phyloP scores from a whole-genome alignment of 2,329 filamentous ascomycete genomes.

The Penicillium sp. region DNA sequence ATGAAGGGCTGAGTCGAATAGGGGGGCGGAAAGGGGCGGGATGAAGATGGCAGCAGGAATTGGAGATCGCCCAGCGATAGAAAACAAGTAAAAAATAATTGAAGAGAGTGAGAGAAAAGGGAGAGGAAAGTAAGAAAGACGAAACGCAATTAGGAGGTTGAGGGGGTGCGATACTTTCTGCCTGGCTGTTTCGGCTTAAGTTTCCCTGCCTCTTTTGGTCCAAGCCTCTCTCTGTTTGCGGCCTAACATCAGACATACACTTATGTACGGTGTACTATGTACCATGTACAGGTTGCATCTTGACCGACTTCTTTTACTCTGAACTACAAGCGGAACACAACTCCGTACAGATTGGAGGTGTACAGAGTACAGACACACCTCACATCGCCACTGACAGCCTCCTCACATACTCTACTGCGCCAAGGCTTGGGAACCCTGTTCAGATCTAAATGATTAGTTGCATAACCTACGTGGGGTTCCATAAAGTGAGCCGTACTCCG shows the following conservation, averaged over 20 bases:
- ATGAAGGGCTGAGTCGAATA: constrained; percentile 36
- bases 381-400: constrained; percentile 1
- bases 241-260: background rate
- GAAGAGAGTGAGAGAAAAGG: constrained; percentile 4
- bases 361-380: background rate
- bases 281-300: background rate
- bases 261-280: background rate
- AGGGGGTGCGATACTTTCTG: constrained; percentile 8
- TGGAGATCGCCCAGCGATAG: constrained; percentile 32
- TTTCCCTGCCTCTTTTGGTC: background rate
- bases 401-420: background rate
- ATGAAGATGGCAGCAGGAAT: constrained; percentile 10
- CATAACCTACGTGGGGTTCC: too few species aligned
- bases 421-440: background rate
- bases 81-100: constrained; percentile 2
- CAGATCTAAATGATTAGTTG: background rate
- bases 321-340: background rate
- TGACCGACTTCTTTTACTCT: background rate
- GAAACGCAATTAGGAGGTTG: constrained; percentile 3
- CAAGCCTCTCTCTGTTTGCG: constrained; percentile 2
- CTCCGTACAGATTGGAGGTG: background rate
- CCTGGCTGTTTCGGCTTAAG: constrained; percentile 6
- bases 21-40: constrained; percentile 9
- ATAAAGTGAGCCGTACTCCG: too few species aligned
- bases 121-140: background rate